These are phyloP conservation scores for Rhodamnia rubescens DNA, from an alignment of 345 rosid genomes.

Conservation along the genomic window DNA sequence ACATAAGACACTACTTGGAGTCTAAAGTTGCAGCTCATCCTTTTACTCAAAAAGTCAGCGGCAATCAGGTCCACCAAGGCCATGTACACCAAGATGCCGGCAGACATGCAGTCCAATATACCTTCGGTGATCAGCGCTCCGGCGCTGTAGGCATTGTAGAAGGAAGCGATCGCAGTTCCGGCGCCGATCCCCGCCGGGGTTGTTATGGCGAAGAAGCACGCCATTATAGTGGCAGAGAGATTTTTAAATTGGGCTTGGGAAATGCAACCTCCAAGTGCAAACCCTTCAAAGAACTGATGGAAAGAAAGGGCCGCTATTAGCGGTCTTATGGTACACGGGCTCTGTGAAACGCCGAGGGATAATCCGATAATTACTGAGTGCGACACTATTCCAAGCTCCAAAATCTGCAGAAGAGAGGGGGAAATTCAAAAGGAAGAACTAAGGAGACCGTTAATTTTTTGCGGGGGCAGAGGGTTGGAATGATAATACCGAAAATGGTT, in stretches of 20 bases:
- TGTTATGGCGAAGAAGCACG: slow-evolving; percentile 65
- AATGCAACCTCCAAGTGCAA: slow-evolving; percentile 89
- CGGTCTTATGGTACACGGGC: slow-evolving; percentile 80
- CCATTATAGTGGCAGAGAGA: slow-evolving; percentile 45
- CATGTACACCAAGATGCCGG: slow-evolving; percentile 91
- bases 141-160: slow-evolving; percentile 46
- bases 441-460: background rate
- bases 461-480: background rate
- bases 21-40: slow-evolving; percentile 83
- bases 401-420: slow-evolving; percentile 27
- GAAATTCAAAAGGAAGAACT: background rate
- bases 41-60: slow-evolving; percentile 80
- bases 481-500: background rate
- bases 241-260: slow-evolving; percentile 66
- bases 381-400: slow-evolving; percentile 92
- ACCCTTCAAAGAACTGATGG: slow-evolving; percentile 98
- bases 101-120: slow-evolving; percentile 65
- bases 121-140: slow-evolving; percentile 70
- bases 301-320: slow-evolving; percentile 77
- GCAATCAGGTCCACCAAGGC: slow-evolving; percentile 90
- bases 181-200: slow-evolving; percentile 60
- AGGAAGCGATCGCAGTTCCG: slow-evolving; percentile 55
- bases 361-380: slow-evolving; percentile 86
- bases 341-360: slow-evolving; percentile 79
- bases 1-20: slow-evolving; percentile 58